These are phyloP conservation scores for Tagetes patula DNA, from an alignment of 129 eudicot species.

Conservation along the genomic window DNA sequence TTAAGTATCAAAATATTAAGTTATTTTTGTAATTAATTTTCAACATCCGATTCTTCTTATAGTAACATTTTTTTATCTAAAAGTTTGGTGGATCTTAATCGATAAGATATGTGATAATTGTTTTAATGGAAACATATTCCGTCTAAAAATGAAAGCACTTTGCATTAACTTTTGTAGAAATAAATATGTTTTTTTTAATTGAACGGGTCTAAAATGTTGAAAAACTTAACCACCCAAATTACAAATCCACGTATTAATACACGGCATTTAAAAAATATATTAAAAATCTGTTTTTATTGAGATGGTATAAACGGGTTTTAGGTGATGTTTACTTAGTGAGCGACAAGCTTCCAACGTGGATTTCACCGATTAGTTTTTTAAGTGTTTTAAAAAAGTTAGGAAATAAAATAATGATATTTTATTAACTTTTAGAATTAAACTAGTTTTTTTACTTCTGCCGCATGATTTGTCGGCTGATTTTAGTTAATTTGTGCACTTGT, in stretches of 20 bases:
- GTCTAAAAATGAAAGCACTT: not conserved
- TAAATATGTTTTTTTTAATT: not conserved
- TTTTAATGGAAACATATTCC: not conserved
- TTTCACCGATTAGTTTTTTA: too few relatives aligned
- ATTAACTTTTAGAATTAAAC: too few relatives aligned
- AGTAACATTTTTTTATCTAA: not conserved
- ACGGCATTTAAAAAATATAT: not conserved
- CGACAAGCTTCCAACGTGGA: too few relatives aligned
- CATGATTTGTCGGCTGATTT: too few relatives aligned
- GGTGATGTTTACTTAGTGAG: not conserved
- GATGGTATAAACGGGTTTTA: not conserved
- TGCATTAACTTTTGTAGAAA: not conserved
- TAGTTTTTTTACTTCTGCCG: too few relatives aligned
- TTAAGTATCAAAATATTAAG: not conserved
- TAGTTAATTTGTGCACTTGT: too few relatives aligned
- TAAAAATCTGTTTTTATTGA: not conserved
- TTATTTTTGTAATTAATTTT: not conserved
- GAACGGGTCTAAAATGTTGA: not conserved
- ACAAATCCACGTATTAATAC: not conserved
- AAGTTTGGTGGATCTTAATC: not conserved
- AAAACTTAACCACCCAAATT: not conserved
- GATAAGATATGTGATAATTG: too few relatives aligned
- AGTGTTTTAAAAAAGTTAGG: too few relatives aligned
- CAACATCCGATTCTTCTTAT: not conserved
- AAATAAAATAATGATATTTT: too few relatives aligned